Evolutionary conservation across 2,329 filamentous ascomycete genomes (phyloP), one percentile per base, ranked within the genome.

Genomic region (Colletotrichum gigasporum): DNA sequence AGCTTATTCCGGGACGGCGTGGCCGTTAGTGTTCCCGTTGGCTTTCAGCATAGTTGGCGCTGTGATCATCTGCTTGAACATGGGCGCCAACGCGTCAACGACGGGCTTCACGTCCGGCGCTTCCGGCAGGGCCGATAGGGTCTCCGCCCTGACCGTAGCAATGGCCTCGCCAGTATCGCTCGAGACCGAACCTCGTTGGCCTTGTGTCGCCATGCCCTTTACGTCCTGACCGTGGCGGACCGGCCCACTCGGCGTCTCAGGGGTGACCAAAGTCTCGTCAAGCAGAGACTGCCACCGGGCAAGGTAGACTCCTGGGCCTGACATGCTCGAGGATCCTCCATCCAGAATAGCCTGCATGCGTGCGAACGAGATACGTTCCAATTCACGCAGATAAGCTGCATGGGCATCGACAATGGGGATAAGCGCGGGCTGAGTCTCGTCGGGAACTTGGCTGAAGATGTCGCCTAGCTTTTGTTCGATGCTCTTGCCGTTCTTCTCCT

Each of bases 281-380:
- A 94, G 80, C 6, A 94, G 79, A 1, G 85, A 80, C 72, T 93
- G 90, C 91, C 92, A 94, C 51, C 88, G 84, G 1, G 86, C 83
- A 22, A 94, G 84, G 71, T 91, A 94, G 47, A 91, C 86, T 1
- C 92, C 92, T 0, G 92, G 91, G 0, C 91, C 91, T 22, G 82
- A 82, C 55, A 84, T 67, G 41, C 52, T 68, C 32, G 55, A 59
- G 45, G 72, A 70, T 4, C 71, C 66, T 2, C 71, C 71, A 56
- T 82, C 80, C 44, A 92, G 80, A 22, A 93, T 83, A 1, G 77
- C 75, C 55, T 87, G 84, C 64, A 91, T 83, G 2, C 86, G 85
- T 0, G 75, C 71, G 2, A 75, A 75, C 0, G 90, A 92, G 2
- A 86, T 79, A 0, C 75, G 67, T 57, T 85, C 81, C 1, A 93